Evolutionary conservation across 208 protist species (phyloP).

Genomic region (Acanthamoeba triangularis): DNA sequence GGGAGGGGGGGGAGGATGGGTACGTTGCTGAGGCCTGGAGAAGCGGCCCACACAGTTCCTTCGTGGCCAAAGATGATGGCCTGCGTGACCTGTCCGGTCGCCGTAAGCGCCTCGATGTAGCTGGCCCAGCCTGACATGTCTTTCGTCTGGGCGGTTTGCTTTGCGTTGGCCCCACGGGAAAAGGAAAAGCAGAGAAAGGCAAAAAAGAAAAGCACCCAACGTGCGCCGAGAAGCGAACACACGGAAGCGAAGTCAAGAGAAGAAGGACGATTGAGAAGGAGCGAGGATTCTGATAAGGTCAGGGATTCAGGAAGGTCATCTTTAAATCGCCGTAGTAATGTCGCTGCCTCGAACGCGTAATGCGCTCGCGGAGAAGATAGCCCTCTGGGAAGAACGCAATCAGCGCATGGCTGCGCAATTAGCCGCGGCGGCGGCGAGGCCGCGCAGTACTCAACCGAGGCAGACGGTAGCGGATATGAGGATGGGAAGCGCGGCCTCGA

Average conservation of each 20-base stretch:
- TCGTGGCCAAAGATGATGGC: neutral
- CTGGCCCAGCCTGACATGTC: neutral
- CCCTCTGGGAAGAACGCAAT: slow-evolving; percentile 44
- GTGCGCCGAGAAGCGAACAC: neutral
- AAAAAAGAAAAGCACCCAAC: neutral
- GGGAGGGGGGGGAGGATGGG: neutral
- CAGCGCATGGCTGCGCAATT: neutral
- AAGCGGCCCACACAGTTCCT: neutral
- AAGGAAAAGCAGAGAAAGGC: neutral
- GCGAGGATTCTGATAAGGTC: no score
- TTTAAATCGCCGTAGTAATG: neutral
- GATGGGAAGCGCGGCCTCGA: neutral
- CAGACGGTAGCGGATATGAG: neutral
- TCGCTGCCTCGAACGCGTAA: neutral
- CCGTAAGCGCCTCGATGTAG: neutral
- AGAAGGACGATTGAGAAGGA: no score
- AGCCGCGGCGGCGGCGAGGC: neutral
- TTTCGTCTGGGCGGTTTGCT: neutral
- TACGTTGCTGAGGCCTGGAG: neutral
- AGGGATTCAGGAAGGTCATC: no score
- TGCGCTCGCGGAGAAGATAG: slow-evolving; percentile 33
- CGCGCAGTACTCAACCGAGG: neutral
- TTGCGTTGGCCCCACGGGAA: neutral
- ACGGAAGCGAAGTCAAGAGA: neutral
- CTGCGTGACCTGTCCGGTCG: neutral